Base-by-base conservation (phyloP, 371 early-diverging fungal species). In the Lichtheimia ornata region DNA sequence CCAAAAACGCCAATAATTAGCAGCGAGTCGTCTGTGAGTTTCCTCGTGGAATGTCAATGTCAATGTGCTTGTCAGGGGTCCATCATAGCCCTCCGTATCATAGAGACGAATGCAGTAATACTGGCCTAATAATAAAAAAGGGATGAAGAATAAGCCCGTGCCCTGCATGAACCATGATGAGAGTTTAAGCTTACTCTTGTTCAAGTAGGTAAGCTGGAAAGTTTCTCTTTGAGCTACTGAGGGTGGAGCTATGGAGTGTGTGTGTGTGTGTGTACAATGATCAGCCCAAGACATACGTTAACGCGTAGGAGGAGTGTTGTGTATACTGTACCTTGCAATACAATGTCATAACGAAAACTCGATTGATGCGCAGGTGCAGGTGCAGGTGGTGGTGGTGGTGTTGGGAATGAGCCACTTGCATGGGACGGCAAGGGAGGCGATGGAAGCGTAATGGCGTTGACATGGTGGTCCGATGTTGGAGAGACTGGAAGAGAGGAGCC, bases 1-100 rank as follows among this genome's bases (percentile, higher is more conserved):
- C 93, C 93, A 92, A 57, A 88, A 89, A 53, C 79, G 81, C 93
- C 93, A 92, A 60, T 88, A 88, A 24, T 85, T 83, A 1, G 79
- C 71, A 4, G 91, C 89, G 30, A 85, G 72, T 30, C 73, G 70
- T 5, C 90, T 84, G 67, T 92, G 90, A 20, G 75, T 73, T 6
- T 82, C 85, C 35, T 92, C 92, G 62, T 90, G 89, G 67, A 92
- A 92, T 35, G 84, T 83, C 25, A 91, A 77, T 15, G 76, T 74
- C 41, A 90, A 61, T 2, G 85, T 85, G 15, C 85, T 85, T 3
- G 73, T 81, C 24, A 87, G 62, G 13, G 79, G 82, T n/a, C 75
- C 81, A 56, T 83, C 81, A 52, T 58, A 71, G 12, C 22, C 24
- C 24, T 57, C 43, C 24, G 35, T 49, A 51, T 60, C 53, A 27